Conservation (phyloP, 2,329 filamentous ascomycete genomes). For the Elsinoe fawcettii region DNA sequence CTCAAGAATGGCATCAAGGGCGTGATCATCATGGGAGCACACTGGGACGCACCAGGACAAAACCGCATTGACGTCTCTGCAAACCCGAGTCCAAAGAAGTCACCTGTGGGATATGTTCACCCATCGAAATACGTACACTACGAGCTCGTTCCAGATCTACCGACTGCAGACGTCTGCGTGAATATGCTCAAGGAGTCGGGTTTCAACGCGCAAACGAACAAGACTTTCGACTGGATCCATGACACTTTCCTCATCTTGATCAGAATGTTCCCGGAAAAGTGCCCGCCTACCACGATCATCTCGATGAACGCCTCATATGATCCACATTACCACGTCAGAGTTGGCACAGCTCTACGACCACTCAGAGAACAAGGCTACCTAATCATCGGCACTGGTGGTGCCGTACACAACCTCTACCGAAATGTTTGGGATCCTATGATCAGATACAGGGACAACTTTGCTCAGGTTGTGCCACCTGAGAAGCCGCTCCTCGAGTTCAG, state of each 20-base stretch:
- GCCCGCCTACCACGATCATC: slow-evolving; percentile 57
- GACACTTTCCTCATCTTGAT: slow-evolving; percentile 63
- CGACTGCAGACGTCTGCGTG: slow-evolving; percentile 45
- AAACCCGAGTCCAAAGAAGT: slow-evolving; percentile 53
- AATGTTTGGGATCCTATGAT: slow-evolving; percentile 61
- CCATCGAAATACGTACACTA: slow-evolving; percentile 58
- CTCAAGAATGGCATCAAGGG: slow-evolving; percentile 53
- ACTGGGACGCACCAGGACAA: slow-evolving; percentile 51
- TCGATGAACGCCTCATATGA: slow-evolving; percentile 50
- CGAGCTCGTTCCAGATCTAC: slow-evolving; percentile 52
- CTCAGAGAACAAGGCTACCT: slow-evolving; percentile 50
- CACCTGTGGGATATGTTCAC: slow-evolving; percentile 59
- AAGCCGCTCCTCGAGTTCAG: slow-evolving; percentile 57
- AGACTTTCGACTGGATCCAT: slow-evolving; percentile 61
- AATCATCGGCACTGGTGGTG: slow-evolving; percentile 52
- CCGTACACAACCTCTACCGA: slow-evolving; percentile 63
- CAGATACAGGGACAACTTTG: slow-evolving; percentile 55
- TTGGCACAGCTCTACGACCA: slow-evolving; percentile 50
- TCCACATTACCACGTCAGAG: slow-evolving; percentile 49
- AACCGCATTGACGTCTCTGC: slow-evolving; percentile 53
- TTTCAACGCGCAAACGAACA: slow-evolving; percentile 47
- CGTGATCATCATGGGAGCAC: slow-evolving; percentile 61
- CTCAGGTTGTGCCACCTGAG: slow-evolving; percentile 51
- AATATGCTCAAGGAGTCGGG: slow-evolving; percentile 44
- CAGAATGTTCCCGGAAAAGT: slow-evolving; percentile 59